These are phyloP conservation scores for Clavariopsis aquatica DNA, from an alignment of 495 filamentous ascomycete species.

Conservation along the genomic window DNA sequence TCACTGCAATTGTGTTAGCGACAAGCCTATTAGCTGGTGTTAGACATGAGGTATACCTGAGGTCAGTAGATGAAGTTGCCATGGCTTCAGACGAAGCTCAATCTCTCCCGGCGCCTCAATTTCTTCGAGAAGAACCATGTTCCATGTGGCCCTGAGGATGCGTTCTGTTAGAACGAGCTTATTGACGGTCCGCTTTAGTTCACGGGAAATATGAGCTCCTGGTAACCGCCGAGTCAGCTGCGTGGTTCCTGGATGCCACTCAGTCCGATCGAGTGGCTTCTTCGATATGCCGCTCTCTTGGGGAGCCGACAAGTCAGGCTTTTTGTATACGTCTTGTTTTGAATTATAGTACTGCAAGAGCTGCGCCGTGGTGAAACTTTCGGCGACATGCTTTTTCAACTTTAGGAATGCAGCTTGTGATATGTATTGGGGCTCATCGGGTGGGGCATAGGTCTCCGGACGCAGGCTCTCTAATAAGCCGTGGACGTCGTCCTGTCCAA, in stretches of 20 bases:
- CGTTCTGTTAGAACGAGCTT: conserved; percentile 29
- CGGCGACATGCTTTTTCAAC: conserved; percentile 4
- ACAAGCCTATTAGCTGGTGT: neutral
- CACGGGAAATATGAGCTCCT: conserved; percentile 1
- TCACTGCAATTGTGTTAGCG: conserved; percentile 12
- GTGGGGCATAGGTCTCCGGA: conserved; percentile 1
- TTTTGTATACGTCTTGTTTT: neutral
- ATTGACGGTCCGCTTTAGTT: conserved; percentile 8
- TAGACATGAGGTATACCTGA: conserved; percentile 15
- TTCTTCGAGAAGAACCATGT: conserved; percentile 32
- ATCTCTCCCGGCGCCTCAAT: conserved; percentile 36
- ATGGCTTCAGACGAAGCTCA: conserved; percentile 28
- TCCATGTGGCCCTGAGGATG: conserved; percentile 31
- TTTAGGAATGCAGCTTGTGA: conserved; percentile 13
- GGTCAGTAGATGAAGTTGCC: conserved; percentile 35
- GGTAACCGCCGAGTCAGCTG: conserved; percentile 13
- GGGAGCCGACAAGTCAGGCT: neutral
- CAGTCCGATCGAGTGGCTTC: conserved; percentile 10
- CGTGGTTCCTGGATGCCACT: conserved; percentile 33
- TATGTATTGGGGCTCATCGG: conserved; percentile 27
- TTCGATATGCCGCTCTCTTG: conserved; percentile 2
- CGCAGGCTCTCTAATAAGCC: conserved; percentile 32
- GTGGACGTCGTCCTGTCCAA: conserved; percentile 20
- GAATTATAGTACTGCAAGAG: conserved; percentile 29
- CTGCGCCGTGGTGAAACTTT: conserved; percentile 30